These are phyloP conservation scores for Boletellus deceptivus DNA, from an alignment of 1,284 basidiomycete genomes.

Conservation along the genomic window DNA sequence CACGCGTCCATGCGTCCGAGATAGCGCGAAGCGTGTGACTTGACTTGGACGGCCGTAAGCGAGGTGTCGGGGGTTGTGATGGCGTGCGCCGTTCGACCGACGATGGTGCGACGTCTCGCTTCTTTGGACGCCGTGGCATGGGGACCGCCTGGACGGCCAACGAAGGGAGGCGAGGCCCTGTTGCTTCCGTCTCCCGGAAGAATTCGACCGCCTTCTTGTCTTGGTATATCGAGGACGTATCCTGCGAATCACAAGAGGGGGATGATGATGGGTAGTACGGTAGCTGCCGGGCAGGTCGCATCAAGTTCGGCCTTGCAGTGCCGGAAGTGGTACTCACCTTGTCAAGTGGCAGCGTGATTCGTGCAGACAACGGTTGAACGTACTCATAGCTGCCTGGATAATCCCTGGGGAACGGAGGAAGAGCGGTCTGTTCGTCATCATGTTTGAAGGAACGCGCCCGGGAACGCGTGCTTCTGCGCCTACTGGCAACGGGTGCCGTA, in stretches of 20 bases:
- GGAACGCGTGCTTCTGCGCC: background rate
- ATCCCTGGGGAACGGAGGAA: slow-evolving; percentile 1
- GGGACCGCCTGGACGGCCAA: slow-evolving; percentile 14
- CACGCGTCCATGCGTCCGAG: slow-evolving; percentile 23
- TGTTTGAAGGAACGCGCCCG: slow-evolving; percentile 21
- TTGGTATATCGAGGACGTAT: slow-evolving; percentile 6
- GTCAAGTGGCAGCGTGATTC: slow-evolving; percentile 18
- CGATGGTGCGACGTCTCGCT: slow-evolving; percentile 11
- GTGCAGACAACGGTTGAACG: slow-evolving; percentile 16
- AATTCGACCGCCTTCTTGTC: slow-evolving; percentile 15
- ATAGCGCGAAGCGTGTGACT: slow-evolving; percentile 26
- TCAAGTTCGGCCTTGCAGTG: too few relatives aligned
- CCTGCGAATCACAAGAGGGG: slow-evolving; percentile 9
- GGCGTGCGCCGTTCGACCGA: slow-evolving; percentile 5
- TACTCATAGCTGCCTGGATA: slow-evolving; percentile 13
- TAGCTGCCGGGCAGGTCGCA: slow-evolving; percentile 5
- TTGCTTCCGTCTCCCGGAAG: slow-evolving; percentile 18
- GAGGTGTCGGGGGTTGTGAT: background rate
- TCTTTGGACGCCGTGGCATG: slow-evolving; percentile 6
- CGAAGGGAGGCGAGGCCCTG: slow-evolving; percentile 10
- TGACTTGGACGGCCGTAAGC: slow-evolving; percentile 11
- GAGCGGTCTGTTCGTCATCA: background rate
- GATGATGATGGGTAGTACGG: slow-evolving; percentile 4
- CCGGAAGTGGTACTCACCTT: slow-evolving; percentile 12
- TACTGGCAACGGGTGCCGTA: background rate